Evolutionary conservation across 1,284 basidiomycete species (phyloP).

Genomic region (Ustilago lituana): DNA sequence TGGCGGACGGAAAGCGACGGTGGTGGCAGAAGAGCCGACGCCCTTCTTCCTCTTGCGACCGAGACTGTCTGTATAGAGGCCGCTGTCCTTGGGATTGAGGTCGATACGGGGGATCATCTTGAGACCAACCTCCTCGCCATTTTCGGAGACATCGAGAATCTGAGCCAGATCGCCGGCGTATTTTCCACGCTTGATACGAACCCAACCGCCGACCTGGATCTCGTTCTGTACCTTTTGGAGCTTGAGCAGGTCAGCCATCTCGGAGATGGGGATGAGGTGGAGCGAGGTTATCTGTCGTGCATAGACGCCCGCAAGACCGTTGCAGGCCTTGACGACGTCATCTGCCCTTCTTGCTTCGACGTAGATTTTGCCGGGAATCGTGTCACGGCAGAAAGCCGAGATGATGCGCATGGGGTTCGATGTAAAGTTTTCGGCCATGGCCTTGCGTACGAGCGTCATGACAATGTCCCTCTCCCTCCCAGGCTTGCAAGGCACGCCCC

Average conservation of each 20-base stretch:
- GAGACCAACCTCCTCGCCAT: slow-evolving; percentile 90
- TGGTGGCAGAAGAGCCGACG: slow-evolving; percentile 53
- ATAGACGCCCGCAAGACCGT: slow-evolving; percentile 92
- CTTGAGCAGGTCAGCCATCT: slow-evolving; percentile 95
- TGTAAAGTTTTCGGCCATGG: slow-evolving; percentile 71
- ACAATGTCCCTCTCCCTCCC: slow-evolving; percentile 92
- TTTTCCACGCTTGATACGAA: slow-evolving; percentile 91
- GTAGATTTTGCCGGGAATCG: slow-evolving; percentile 92
- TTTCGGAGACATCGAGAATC: slow-evolving; percentile 90
- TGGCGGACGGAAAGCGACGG: slow-evolving; percentile 78
- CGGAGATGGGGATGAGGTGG: slow-evolving; percentile 91
- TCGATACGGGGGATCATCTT: slow-evolving; percentile 97
- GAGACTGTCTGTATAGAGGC: slow-evolving; percentile 67
- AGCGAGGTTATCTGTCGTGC: slow-evolving; percentile 73
- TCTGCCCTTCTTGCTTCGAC: slow-evolving; percentile 90
- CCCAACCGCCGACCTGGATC: slow-evolving; percentile 89
- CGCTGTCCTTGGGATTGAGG: slow-evolving; percentile 72
- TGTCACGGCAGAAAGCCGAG: slow-evolving; percentile 94
- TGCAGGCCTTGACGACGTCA: slow-evolving; percentile 84
- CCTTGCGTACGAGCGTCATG: slow-evolving; percentile 92
- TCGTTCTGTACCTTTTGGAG: slow-evolving; percentile 93
- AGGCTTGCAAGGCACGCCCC: slow-evolving; percentile 93
- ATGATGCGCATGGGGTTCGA: slow-evolving; percentile 82
- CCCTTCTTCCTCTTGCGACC: slow-evolving; percentile 67
- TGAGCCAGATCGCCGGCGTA: slow-evolving; percentile 95